These are phyloP conservation scores for Paecilomyces fulvus DNA, from an alignment of 2,329 filamentous ascomycete species.

Conservation along the genomic window DNA sequence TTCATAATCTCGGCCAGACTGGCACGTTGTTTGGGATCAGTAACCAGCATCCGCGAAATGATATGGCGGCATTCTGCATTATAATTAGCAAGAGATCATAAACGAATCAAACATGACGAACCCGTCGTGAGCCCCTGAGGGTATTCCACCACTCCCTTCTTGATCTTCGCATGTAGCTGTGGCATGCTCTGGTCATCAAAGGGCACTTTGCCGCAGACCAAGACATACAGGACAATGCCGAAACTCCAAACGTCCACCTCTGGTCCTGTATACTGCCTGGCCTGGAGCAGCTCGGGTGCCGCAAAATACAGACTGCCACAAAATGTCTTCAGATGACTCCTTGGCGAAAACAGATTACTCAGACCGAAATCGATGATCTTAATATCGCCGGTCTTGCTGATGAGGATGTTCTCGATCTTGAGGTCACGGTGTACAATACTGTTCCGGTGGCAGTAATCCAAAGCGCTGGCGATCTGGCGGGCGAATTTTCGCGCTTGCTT, in stretches of 20 bases:
- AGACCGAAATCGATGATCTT: conserved; percentile 99
- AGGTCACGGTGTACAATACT: conserved; percentile 96
- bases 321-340: conserved; percentile 83
- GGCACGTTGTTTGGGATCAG: conserved; percentile 78
- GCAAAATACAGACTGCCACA: conserved; percentile 98
- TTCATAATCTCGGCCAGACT: conserved; percentile 85
- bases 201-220: conserved; percentile 95
- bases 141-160: conserved; percentile 93
- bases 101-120: conserved; percentile 39
- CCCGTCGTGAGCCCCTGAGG: conserved; percentile 85
- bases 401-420: conserved; percentile 98
- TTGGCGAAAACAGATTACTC: conserved; percentile 88
- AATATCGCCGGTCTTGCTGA: conserved; percentile 97
- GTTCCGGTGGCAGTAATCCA: conserved; percentile 97
- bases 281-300: conserved; percentile 87
- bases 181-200: conserved; percentile 99
- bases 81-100: conserved; percentile 27
- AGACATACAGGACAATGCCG: conserved; percentile 91
- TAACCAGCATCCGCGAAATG: conserved; percentile 91
- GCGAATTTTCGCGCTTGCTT: conserved; percentile 98
- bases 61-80: conserved; percentile 78
- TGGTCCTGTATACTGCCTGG: conserved; percentile 86
- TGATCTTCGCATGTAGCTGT: conserved; percentile 95
- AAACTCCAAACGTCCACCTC: conserved; percentile 99
- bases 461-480: conserved; percentile 87